Conservation (phyloP, 805 yeast species). For the Candida tammaniensis region DNA sequence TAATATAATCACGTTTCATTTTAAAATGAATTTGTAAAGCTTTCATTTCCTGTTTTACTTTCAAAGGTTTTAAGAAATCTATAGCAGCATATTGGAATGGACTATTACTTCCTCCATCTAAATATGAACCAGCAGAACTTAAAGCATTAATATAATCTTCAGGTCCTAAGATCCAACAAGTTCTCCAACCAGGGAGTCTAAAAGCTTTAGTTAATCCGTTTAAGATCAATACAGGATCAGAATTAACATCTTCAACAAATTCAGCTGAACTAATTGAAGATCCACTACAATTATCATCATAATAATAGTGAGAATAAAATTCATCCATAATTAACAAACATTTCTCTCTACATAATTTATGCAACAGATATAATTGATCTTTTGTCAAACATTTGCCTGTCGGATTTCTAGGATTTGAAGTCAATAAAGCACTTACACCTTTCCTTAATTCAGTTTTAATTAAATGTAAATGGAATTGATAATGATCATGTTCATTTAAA, state of each 20-base stretch:
- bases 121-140: slow-evolving; percentile 56
- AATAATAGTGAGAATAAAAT: slow-evolving; percentile 57
- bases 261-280: slow-evolving; percentile 50
- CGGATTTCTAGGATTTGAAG: slow-evolving; percentile 64
- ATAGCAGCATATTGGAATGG: slow-evolving; percentile 62
- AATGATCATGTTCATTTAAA: slow-evolving; percentile 53
- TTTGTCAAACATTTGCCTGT: slow-evolving; percentile 54
- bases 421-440: slow-evolving; percentile 56
- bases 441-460: slow-evolving; percentile 51
- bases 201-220: slow-evolving; percentile 62
- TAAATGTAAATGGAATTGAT: slow-evolving; percentile 51
- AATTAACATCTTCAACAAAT: slow-evolving; percentile 51
- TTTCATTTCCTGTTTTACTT: slow-evolving; percentile 51
- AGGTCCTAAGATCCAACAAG: slow-evolving; percentile 63
- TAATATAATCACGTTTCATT: slow-evolving; percentile 55
- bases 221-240: slow-evolving; percentile 56
- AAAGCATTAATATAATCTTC: slow-evolving; percentile 55
- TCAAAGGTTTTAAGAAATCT: slow-evolving; percentile 49
- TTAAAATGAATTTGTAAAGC: slow-evolving; percentile 58
- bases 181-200: slow-evolving; percentile 64
- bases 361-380: slow-evolving; percentile 46
- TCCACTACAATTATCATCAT: slow-evolving; percentile 53
- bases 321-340: slow-evolving; percentile 64
- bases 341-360: slow-evolving; percentile 49
- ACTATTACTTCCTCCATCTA: slow-evolving; percentile 61